Conservation (phyloP, 1,139 yeast genomes). For the Blastobotrys petasosporus region DNA sequence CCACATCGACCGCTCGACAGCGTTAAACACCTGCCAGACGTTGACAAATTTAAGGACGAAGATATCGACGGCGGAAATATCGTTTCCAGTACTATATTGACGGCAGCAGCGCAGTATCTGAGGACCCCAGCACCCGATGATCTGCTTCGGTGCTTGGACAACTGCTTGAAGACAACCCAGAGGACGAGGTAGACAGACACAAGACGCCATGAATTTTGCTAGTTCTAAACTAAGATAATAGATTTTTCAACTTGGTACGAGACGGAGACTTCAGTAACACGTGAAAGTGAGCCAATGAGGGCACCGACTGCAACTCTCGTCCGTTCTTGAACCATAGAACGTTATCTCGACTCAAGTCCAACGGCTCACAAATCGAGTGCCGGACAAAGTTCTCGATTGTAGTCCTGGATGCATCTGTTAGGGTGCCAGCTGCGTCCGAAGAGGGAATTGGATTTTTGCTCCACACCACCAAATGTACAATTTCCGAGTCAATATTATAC, state of each 20-base stretch:
- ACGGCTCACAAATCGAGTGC: constrained; percentile 24
- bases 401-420: constrained; percentile 24
- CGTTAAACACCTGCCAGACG: too few species aligned
- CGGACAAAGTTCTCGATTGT: constrained; percentile 29
- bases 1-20: neutral
- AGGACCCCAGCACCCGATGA: too few species aligned
- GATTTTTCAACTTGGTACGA: constrained; percentile 16
- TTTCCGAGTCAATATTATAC: constrained; percentile 35
- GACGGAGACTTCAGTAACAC: constrained; percentile 31
- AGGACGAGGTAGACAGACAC: too few species aligned
- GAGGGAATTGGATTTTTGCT: constrained; percentile 32
- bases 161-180: too few species aligned
- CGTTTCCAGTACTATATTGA: too few species aligned
- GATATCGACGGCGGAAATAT: too few species aligned
- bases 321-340: constrained; percentile 40
- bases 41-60: too few species aligned
- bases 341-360: constrained; percentile 23
- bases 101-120: too few species aligned
- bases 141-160: too few species aligned
- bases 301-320: constrained; percentile 36
- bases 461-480: constrained; percentile 40
- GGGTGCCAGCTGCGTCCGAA: constrained; percentile 23
- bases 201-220: too few species aligned
- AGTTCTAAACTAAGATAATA: neutral
- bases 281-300: constrained; percentile 38